Conservation (phyloP, 148 eudicot genomes). For the Dianthus caryophyllus region DNA sequence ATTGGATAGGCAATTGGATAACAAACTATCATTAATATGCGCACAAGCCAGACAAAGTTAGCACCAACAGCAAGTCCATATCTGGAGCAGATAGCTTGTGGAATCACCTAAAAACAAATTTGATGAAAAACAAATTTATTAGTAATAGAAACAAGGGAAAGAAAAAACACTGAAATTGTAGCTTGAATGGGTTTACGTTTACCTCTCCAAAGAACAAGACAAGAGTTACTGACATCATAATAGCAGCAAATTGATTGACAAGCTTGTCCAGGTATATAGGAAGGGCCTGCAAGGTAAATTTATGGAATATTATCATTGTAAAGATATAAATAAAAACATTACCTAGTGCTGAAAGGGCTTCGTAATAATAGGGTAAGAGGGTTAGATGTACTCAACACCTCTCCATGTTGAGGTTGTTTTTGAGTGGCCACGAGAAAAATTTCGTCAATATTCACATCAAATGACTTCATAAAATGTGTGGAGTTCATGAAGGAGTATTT, state of each 20-base stretch:
- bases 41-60: conserved; percentile 73
- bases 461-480: too few relatives aligned
- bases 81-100: conserved; percentile 85
- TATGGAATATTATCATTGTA: not conserved
- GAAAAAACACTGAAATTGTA: not conserved
- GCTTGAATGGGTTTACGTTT: conserved; percentile 29
- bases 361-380: too few relatives aligned
- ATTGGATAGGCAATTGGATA: conserved; percentile 83
- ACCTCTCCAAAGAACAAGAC: conserved; percentile 95
- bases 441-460: too few relatives aligned
- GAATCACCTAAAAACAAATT: conserved; percentile 53
- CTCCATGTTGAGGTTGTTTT: too few relatives aligned
- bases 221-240: conserved; percentile 85
- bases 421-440: too few relatives aligned
- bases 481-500: too few relatives aligned
- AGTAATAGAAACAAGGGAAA: not conserved
- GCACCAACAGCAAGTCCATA: conserved; percentile 93
- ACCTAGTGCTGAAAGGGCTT: too few relatives aligned
- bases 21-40: conserved; percentile 68
- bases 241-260: conserved; percentile 70
- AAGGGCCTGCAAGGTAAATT: conserved; percentile 57
- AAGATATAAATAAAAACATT: not conserved
- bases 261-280: conserved; percentile 83
- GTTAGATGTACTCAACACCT: too few relatives aligned
- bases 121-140: not conserved